Conservation (phyloP, 805 yeast genomes). For the Alloascoidea hylecoeti region DNA sequence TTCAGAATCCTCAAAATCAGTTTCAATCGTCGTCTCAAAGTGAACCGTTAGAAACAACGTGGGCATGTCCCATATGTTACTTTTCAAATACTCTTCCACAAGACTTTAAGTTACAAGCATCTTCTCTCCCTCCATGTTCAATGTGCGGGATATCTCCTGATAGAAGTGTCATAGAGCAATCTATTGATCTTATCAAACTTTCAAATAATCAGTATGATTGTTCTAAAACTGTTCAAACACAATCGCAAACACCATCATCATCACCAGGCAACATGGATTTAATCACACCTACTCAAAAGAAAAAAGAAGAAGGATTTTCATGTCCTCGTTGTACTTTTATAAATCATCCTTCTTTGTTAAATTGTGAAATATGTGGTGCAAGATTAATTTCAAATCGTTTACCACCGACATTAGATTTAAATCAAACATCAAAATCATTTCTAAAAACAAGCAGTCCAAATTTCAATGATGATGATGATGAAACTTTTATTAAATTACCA, state of each 20-base stretch:
- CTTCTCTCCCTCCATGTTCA: conserved; percentile 30
- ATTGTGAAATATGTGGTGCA: conserved; percentile 84
- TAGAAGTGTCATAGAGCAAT: conserved; percentile 19
- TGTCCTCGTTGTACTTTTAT: conserved; percentile 63
- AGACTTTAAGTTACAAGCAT: conserved; percentile 14
- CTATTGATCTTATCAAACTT: conserved; percentile 12
- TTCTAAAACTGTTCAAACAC: neutral
- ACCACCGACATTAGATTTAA: conserved; percentile 11
- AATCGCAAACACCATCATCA: neutral
- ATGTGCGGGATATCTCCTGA: conserved; percentile 49
- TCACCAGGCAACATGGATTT: neutral
- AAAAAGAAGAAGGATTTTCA: conserved; percentile 9
- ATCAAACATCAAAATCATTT: conserved; percentile 7
- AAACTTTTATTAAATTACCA: conserved; percentile 12
- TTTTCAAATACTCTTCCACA: conserved; percentile 35
- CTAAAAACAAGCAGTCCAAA: conserved; percentile 8
- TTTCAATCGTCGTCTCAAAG: conserved; percentile 3
- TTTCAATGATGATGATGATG: conserved; percentile 4
- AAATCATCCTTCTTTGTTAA: conserved; percentile 65
- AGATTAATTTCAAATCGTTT: conserved; percentile 19
- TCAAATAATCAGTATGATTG: neutral
- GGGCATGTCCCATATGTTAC: conserved; percentile 91
- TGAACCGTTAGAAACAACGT: conserved; percentile 17
- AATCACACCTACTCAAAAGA: neutral
- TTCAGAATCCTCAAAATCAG: conserved; percentile 3